Conservation (phyloP, 2,329 filamentous ascomycete genomes). For the Mollisiaceae sp. region DNA sequence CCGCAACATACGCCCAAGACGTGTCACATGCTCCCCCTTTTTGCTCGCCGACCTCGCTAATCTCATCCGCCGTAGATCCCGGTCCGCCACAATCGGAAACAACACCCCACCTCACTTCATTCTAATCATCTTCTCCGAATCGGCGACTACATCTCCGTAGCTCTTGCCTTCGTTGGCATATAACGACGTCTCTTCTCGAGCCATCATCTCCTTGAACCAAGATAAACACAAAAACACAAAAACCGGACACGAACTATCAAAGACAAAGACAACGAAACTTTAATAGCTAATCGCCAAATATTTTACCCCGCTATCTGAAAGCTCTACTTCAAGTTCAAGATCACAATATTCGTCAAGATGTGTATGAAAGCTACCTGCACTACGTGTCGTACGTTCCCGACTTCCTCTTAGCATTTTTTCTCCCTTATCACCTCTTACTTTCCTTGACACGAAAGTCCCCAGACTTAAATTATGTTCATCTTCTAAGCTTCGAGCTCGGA, state of each 20-base stretch:
- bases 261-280: neutral
- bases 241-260: too few relatives aligned
- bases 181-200: neutral
- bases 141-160: neutral
- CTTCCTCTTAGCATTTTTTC: neutral
- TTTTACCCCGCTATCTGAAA: slow-evolving; percentile 15
- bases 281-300: neutral
- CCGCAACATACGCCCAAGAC: too few relatives aligned
- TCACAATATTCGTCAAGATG: slow-evolving; percentile 45
- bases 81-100: slow-evolving; percentile 1
- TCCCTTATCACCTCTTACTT: neutral
- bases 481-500: too few relatives aligned
- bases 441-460: neutral
- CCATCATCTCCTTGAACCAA: neutral
- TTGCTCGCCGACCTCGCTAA: neutral
- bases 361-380: slow-evolving; percentile 56
- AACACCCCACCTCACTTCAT: neutral
- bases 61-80: neutral
- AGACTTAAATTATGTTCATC: too few relatives aligned
- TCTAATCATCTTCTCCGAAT: neutral
- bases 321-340: slow-evolving; percentile 1
- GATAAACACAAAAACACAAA: neutral
- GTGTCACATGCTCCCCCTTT: slow-evolving; percentile 4
- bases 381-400: slow-evolving; percentile 52
- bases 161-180: neutral